Percentiles rank a stretch among this genome's conserved stretches.
phyloP scores from a whole-genome alignment of 768 basidiomycete species.

The Candolleomyces eurysporus region DNA sequence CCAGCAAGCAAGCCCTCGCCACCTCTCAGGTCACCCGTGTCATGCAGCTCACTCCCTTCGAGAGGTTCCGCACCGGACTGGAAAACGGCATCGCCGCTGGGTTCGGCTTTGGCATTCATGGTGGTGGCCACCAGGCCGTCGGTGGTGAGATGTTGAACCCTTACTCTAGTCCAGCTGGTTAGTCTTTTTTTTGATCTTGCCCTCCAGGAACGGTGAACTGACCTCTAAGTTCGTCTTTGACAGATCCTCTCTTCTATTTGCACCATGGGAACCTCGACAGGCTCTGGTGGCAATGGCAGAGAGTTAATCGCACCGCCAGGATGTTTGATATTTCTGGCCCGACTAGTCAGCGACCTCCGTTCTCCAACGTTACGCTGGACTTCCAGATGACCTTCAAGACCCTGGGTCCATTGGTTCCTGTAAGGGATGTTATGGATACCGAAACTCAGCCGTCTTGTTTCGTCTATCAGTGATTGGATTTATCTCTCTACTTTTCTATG shows the following conservation, averaged over 20 bases:
- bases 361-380: not conserved
- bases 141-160: slow-evolving; percentile 5
- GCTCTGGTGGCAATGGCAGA: slow-evolving; percentile 7
- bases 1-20: not conserved
- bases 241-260: slow-evolving; percentile 1
- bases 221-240: not conserved
- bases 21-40: not conserved
- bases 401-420: not conserved
- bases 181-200: not conserved
- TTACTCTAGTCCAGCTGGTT: slow-evolving; percentile 3
- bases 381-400: slow-evolving; percentile 1
- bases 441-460: slow-evolving; percentile 2
- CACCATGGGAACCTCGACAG: slow-evolving; percentile 2
- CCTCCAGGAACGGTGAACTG: not conserved
- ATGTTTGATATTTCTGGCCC: not conserved
- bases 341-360: not conserved
- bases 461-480: not conserved
- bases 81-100: not conserved
- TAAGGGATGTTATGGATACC: slow-evolving; percentile 7
- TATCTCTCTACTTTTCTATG: not conserved
- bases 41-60: slow-evolving; percentile 1
- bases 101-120: not conserved
- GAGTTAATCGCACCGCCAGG: not conserved
- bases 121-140: slow-evolving; percentile 1
- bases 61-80: slow-evolving; percentile 3